phyloP scores from a whole-genome alignment of 164 flowering plant genomes.

The Macadamia tetraphylla region DNA sequence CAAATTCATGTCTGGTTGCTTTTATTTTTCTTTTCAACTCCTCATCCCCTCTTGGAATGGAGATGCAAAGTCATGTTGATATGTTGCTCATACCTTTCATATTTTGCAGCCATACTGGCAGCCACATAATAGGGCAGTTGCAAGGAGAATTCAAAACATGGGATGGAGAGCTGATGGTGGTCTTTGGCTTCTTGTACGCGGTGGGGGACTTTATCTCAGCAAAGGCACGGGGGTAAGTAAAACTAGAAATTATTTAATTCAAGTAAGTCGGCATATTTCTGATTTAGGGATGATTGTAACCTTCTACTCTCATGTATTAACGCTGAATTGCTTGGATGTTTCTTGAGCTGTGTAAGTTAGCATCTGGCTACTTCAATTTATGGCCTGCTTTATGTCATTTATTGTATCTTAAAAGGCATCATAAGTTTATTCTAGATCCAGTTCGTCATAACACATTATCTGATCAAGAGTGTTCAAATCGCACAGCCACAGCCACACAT shows the following conservation, averaged over 20 bases:
- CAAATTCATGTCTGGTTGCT: too few relatives aligned
- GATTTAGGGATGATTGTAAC: neutral
- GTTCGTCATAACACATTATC: too few relatives aligned
- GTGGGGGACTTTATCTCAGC: slow-evolving; percentile 97
- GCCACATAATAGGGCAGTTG: slow-evolving; percentile 90
- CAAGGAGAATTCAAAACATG: slow-evolving; percentile 96
- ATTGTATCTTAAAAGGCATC: neutral
- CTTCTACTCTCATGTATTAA: neutral
- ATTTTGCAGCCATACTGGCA: slow-evolving; percentile 86
- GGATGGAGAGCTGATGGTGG: slow-evolving; percentile 99
- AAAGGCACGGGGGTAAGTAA: slow-evolving; percentile 86
- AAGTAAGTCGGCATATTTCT: neutral
- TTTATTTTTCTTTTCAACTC: neutral
- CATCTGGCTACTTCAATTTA: too few relatives aligned
- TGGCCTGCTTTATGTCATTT: neutral
- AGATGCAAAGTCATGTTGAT: neutral
- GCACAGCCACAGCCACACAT: too few relatives aligned
- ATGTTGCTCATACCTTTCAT: neutral
- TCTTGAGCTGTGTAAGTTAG: neutral
- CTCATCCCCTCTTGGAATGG: neutral
- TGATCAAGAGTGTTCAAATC: too few relatives aligned
- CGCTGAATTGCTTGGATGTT: neutral
- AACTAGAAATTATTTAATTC: neutral
- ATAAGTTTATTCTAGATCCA: neutral
- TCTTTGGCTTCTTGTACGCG: slow-evolving; percentile 98